Conservation (phyloP, 2,329 filamentous ascomycete genomes). For the Hymenoscyphus linearis region DNA sequence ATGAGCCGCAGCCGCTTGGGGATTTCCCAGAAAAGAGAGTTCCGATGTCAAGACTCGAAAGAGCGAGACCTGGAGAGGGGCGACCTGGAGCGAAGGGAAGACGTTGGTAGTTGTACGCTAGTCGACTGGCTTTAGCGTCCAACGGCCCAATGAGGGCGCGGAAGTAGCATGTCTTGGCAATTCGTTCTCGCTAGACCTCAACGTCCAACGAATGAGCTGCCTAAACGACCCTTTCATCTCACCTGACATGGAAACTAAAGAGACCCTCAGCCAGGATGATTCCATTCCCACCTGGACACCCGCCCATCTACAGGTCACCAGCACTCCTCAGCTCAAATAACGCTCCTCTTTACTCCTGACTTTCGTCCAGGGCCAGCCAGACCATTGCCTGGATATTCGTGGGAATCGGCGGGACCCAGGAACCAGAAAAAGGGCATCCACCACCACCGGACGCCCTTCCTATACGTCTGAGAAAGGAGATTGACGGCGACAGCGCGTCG, state of each 20-base stretch:
- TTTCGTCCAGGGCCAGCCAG: conserved; percentile 14
- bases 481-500: conserved; percentile 9
- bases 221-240: conserved; percentile 18
- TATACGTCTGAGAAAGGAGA: background rate
- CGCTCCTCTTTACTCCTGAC: conserved; percentile 15
- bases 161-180: conserved; percentile 18
- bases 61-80: too few species aligned
- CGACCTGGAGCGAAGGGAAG: too few species aligned
- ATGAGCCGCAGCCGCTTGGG: too few species aligned
- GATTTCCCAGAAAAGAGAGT: too few species aligned
- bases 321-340: conserved; percentile 11
- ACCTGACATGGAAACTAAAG: conserved; percentile 22
- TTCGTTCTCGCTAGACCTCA: conserved; percentile 16
- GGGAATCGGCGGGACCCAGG: conserved; percentile 11
- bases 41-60: background rate
- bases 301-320: conserved; percentile 28
- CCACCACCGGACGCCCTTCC: background rate
- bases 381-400: conserved; percentile 13
- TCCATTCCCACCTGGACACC: conserved; percentile 12
- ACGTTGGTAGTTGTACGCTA: background rate
- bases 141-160: conserved; percentile 16
- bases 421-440: conserved; percentile 10
- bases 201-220: conserved; percentile 22
- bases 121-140: conserved; percentile 5
- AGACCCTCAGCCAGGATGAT: conserved; percentile 22